Base-by-base conservation (phyloP, 306 rosid genomes). In the Medicago arabica region DNA sequence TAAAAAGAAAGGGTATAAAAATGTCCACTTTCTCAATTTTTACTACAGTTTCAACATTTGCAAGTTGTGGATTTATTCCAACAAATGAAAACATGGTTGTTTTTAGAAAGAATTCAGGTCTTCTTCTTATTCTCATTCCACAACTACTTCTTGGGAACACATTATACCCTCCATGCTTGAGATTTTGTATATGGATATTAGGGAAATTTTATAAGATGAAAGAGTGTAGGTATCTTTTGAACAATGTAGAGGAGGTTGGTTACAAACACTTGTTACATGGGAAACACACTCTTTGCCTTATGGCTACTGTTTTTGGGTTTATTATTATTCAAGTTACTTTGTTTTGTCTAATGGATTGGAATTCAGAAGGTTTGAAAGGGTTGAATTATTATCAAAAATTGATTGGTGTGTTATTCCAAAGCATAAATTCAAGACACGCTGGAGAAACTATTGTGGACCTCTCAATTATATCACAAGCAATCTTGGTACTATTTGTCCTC, bases 61-160 rank as follows among this genome's bases (percentile, higher is more conserved):
- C 89, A 5, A 88, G 76, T 4, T 88, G 96, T 77, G 96, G 93
- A 0, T 88, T 78, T 41, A 36, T 91, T 15, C 93, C 93, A 1
- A 91, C 93, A 9, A 91, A 85, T 16, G 96, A 91, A 25, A 91
- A 88, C 82, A 87, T 88, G 96, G 12, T 85, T n/a, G 87, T 86
- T 9, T 91, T 87, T 62, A 68, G 65, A 6, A 61, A 68, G 41
- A 85, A 91, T 50, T 85, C 87, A 0, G 92, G 87, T 15, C 80
- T 88, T 12, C 81, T 87, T 9, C 54, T 91, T 0, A 77, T 91
- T 16, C 79, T 91, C 0, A 74, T 84, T 46, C 83, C 92, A 58
- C 89, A 80, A 6, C 40, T 81, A 8, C 84, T 91, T 43, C 31
- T 91, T 1, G 96, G 92, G 12, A 91, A 91, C 77, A 88, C 93